Evolutionary conservation across 352 stramenopile genomes (phyloP).

Genomic region (Discostella stelligera): DNA sequence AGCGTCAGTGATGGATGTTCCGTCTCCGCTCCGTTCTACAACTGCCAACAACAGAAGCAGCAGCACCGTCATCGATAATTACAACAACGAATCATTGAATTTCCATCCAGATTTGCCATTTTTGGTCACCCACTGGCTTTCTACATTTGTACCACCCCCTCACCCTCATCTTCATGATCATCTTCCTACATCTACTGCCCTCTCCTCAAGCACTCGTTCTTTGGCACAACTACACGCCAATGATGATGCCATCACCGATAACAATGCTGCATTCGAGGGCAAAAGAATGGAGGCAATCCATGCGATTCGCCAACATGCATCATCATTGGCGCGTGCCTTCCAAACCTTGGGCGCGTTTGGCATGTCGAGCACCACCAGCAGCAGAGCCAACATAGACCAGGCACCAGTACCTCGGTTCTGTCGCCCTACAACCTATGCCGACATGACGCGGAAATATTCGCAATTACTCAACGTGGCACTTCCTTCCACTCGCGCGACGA

Average conservation of each 20-base stretch:
- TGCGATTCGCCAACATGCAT: constrained; percentile 52
- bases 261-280: constrained; percentile 3
- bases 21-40: too few species aligned
- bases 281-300: constrained; percentile 34
- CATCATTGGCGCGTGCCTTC: constrained; percentile 69
- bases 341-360: constrained; percentile 66
- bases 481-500: constrained; percentile 6
- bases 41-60: too few species aligned
- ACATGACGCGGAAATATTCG: constrained; percentile 52
- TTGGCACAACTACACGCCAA: neutral
- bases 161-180: too few species aligned
- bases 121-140: constrained; percentile 73
- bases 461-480: constrained; percentile 24
- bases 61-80: too few species aligned
- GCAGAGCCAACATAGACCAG: neutral
- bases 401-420: constrained; percentile 1
- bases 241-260: neutral
- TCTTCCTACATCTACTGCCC: too few species aligned
- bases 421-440: constrained; percentile 49
- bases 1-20: too few species aligned
- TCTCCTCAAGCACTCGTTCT: neutral
- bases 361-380: constrained; percentile 1
- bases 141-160: constrained; percentile 26
- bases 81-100: neutral
- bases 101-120: constrained; percentile 68